These are phyloP conservation scores for Tremella yokohamensis DNA, from an alignment of 768 basidiomycete genomes.

Conservation along the genomic window DNA sequence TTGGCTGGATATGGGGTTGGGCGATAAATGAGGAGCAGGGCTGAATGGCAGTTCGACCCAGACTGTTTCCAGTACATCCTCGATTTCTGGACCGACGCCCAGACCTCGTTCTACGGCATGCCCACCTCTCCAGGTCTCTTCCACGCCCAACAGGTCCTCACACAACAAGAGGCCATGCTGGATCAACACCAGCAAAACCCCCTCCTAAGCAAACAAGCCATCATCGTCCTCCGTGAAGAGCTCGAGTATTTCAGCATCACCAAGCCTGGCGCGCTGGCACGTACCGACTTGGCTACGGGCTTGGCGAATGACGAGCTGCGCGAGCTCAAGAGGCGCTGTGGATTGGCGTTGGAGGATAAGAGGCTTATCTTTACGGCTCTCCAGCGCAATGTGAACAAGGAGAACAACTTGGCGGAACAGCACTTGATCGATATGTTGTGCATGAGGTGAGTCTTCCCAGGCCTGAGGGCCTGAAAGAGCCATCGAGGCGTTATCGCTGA, in stretches of 20 bases:
- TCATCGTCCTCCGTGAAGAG: constrained; percentile 96
- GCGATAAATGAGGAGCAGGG: too few species aligned
- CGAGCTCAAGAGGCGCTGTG: constrained; percentile 79
- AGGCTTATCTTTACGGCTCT: constrained; percentile 93
- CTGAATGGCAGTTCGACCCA: constrained; percentile 75
- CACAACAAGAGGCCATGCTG: constrained; percentile 1
- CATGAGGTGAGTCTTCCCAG: constrained; percentile 70
- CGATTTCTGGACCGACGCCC: constrained; percentile 81
- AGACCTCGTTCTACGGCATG: constrained; percentile 88
- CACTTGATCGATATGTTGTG: constrained; percentile 99
- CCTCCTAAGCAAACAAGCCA: constrained; percentile 89
- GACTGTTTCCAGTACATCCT: constrained; percentile 93
- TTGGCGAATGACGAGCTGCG: constrained; percentile 66
- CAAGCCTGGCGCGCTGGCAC: constrained; percentile 24
- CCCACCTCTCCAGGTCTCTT: constrained; percentile 66
- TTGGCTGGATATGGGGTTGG: too few species aligned
- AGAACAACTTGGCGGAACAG: constrained; percentile 97
- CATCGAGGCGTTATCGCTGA: constrained; percentile 2
- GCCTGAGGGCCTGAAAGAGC: background rate
- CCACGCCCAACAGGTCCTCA: constrained; percentile 56
- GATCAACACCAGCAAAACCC: constrained; percentile 65
- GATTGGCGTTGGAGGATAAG: constrained; percentile 80
- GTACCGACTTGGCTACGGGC: constrained; percentile 25
- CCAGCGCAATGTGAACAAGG: constrained; percentile 97
- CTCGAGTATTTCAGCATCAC: constrained; percentile 98